Evolutionary conservation across 2,329 filamentous ascomycete species (phyloP), one percentile per base, ranked within the genome.

Genomic region (Phaeosphaeriaceae sp.): DNA sequence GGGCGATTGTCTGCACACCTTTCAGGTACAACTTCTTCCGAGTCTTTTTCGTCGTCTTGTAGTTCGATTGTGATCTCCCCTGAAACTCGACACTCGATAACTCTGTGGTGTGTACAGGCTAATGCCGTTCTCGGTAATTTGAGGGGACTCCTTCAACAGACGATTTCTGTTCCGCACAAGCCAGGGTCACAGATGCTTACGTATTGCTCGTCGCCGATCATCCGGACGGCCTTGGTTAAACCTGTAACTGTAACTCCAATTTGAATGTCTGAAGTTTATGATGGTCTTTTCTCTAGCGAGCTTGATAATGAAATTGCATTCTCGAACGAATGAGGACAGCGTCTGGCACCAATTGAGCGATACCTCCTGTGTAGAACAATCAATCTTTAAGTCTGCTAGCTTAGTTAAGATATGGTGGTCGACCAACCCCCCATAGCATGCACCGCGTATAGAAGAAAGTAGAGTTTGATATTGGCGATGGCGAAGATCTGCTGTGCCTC

Each of bases 271-370:
- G n/a, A n/a, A n/a, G n/a, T 48, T 40, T 23, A 42, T 46, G 23
- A 42, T 41, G 2, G 15, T 4, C 15, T 30, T 13, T 16, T 34
- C 18, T 9, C 37, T 7, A 3, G 53, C 52, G 7, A 53, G 43
- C n/a, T n/a, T n/a, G 26, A 29, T 42, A 12, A 41, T 21, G 17
- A 56, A 60, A 33, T 54, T 37, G 12, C 36, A 34, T 34, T 64
- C 59, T 8, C 42, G 44, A 32, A 61, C 63, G 47, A 63, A 60
- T 9, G 45, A 9, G 7, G 54, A 44, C 12, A 43, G 49, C 8
- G 61, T 58, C 17, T 46, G 18, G 15, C 49, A 39, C 61, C 60
- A 63, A 32, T 57, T 45, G 29, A 64, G 53, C 2, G 55, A 61
- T 11, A 64, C 34, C 34, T 58, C 52, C n/a, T 38, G 44, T n/a